These are phyloP conservation scores for Retiboletus flavoniger DNA, from an alignment of 1,284 basidiomycete genomes.

Conservation along the genomic window DNA sequence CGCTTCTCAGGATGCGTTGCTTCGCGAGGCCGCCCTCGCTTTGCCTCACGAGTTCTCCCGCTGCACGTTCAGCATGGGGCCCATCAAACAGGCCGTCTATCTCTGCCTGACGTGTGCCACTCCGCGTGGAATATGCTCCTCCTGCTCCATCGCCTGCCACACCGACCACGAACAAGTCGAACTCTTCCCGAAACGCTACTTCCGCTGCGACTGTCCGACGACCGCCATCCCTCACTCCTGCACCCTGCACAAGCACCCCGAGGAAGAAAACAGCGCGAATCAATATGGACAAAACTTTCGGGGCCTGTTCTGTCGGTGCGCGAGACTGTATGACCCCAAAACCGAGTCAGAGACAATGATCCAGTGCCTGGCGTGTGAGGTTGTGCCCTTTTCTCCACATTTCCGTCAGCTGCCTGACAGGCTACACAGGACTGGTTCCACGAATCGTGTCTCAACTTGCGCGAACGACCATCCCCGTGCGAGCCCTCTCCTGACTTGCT, in stretches of 20 bases:
- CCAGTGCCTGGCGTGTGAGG: conserved; percentile 80
- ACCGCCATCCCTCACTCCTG: conserved; percentile 55
- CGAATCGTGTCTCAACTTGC: conserved; percentile 78
- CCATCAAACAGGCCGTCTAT: conserved; percentile 66
- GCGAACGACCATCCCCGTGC: conserved; percentile 56
- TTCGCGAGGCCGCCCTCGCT: conserved; percentile 67
- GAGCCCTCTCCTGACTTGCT: conserved; percentile 40
- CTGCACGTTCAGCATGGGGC: conserved; percentile 66
- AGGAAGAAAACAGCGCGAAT: conserved; percentile 59
- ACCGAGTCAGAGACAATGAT: conserved; percentile 80
- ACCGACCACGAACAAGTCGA: conserved; percentile 79
- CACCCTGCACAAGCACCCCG: conserved; percentile 52
- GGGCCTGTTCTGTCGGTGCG: conserved; percentile 69
- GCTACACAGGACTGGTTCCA: conserved; percentile 76
- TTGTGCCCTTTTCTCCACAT: conserved; percentile 34
- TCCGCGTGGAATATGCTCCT: conserved; percentile 61
- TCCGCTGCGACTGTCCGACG: conserved; percentile 81
- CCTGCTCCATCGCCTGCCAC: conserved; percentile 82
- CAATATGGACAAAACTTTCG: conserved; percentile 70
- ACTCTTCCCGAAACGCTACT: conserved; percentile 77
- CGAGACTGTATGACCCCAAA: conserved; percentile 63
- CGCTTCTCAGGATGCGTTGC: conserved; percentile 58
- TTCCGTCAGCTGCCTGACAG: conserved; percentile 4
- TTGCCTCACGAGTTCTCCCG: conserved; percentile 73
- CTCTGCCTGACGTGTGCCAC: conserved; percentile 70